A percentile compares a stretch with the other conserved stretches of the same genome.
These are phyloP conservation scores for Yamadazyma sp. DNA, from an alignment of 805 yeast species.

Conservation along the genomic window DNA sequence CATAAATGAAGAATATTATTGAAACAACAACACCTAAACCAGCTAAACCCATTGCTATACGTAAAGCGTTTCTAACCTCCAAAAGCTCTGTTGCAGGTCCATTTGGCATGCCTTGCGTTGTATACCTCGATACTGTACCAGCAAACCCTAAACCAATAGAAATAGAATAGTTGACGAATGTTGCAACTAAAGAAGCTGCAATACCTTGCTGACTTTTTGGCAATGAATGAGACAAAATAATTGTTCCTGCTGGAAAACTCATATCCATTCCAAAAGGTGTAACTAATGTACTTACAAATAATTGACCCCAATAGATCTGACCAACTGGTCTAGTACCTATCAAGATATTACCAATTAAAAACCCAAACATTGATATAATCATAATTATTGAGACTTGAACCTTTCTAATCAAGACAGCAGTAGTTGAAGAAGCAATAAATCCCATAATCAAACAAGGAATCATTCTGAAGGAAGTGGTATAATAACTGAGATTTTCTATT, in stretches of 20 bases:
- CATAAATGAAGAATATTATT: conserved; percentile 7
- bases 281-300: conserved; percentile 52
- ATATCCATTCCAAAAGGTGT: conserved; percentile 74
- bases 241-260: conserved; percentile 72
- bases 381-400: conserved; percentile 50
- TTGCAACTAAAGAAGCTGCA: conserved; percentile 71
- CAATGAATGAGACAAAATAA: conserved; percentile 53
- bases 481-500: conserved; percentile 6
- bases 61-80: conserved; percentile 25
- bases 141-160: conserved; percentile 35
- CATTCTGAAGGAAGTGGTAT: conserved; percentile 25
- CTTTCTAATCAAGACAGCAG: conserved; percentile 44
- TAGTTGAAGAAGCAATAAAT: conserved; percentile 48
- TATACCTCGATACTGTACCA: conserved; percentile 31
- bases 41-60: conserved; percentile 33
- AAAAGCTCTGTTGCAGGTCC: conserved; percentile 15
- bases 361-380: conserved; percentile 49
- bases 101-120: conserved; percentile 16
- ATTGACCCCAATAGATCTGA: conserved; percentile 59
- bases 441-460: conserved; percentile 46
- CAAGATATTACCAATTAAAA: conserved; percentile 48
- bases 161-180: conserved; percentile 67
- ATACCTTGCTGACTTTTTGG: conserved; percentile 70
- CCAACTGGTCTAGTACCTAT: conserved; percentile 54
- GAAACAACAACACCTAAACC: conserved; percentile 21